Percentiles rank a stretch among this genome's conserved stretches.
These are phyloP conservation scores for Mariannaea elegans DNA, from an alignment of 2,329 filamentous ascomycete genomes.

Conservation along the genomic window DNA sequence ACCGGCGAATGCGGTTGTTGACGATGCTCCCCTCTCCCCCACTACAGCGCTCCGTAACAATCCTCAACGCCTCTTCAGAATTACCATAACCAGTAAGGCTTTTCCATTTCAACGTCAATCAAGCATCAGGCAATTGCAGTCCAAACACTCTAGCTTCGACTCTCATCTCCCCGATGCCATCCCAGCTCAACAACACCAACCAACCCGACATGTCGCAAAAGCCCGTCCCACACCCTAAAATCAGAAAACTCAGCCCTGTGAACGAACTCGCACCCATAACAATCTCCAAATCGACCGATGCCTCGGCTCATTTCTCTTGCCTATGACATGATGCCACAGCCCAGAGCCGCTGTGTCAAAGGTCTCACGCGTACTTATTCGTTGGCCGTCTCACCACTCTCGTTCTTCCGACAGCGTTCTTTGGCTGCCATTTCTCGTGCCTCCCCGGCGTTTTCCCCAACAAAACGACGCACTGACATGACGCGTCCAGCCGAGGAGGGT, in stretches of 20 bases:
- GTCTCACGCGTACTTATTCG: not conserved
- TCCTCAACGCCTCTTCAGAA: not conserved
- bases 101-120: not conserved
- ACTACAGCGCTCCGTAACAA: not conserved
- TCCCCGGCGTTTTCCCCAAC: constrained; percentile 37
- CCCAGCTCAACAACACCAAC: constrained; percentile 81
- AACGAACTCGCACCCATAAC: constrained; percentile 4
- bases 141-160: not conserved
- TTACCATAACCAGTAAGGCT: not conserved
- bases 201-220: constrained; percentile 7
- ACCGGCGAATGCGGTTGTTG: not conserved
- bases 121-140: not conserved
- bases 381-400: constrained; percentile 23
- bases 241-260: not conserved
- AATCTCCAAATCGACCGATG: constrained; percentile 9
- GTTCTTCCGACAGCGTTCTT: not conserved
- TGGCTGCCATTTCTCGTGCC: constrained; percentile 16
- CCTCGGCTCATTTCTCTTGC: constrained; percentile 2
- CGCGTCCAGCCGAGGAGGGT: constrained; percentile 27
- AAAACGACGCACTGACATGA: constrained; percentile 32
- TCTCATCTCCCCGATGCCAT: not conserved
- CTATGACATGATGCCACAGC: constrained; percentile 3
- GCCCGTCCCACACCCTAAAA: not conserved
- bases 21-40: not conserved
- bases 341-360: not conserved